Percentiles rank a stretch among this genome's conserved stretches.
These are phyloP conservation scores for Centaurea solstitialis DNA, from an alignment of 129 eudicot genomes.

Conservation along the genomic window DNA sequence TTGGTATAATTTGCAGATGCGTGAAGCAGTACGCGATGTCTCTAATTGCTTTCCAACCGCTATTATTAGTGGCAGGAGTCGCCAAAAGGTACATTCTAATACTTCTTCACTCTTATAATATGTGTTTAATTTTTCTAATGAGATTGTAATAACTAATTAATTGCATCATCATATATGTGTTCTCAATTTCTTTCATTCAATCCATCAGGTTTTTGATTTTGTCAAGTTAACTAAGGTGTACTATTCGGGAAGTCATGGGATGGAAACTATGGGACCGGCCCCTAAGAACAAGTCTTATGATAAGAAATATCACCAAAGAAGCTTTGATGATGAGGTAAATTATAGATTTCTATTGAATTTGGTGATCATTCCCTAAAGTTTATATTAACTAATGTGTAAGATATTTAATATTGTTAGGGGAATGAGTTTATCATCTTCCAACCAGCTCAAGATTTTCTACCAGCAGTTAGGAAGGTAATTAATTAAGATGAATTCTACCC, in stretches of 20 bases:
- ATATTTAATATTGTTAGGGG: constrained; percentile 24
- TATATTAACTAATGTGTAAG: background rate
- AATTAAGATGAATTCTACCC: background rate
- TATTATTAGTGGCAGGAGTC: constrained; percentile 61
- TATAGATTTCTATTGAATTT: background rate
- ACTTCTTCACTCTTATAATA: background rate
- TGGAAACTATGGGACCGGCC: constrained; percentile 54
- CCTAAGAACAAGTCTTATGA: constrained; percentile 30
- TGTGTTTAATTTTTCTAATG: background rate
- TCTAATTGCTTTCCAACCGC: constrained; percentile 57
- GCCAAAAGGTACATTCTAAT: constrained; percentile 38
- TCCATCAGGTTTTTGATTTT: constrained; percentile 47
- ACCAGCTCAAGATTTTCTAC: constrained; percentile 38
- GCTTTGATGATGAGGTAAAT: constrained; percentile 40
- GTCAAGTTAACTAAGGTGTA: constrained; percentile 45
- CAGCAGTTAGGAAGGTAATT: constrained; percentile 24
- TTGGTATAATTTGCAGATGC: constrained; percentile 38
- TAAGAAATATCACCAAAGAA: constrained; percentile 35
- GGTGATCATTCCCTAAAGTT: background rate
- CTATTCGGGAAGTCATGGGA: constrained; percentile 65
- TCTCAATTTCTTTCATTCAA: background rate
- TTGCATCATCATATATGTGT: background rate
- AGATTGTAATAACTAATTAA: background rate
- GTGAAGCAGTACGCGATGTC: constrained; percentile 39
- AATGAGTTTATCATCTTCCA: constrained; percentile 33